phyloP scores from a whole-genome alignment of 2,329 filamentous ascomycete genomes.

The Fusarium musae region DNA sequence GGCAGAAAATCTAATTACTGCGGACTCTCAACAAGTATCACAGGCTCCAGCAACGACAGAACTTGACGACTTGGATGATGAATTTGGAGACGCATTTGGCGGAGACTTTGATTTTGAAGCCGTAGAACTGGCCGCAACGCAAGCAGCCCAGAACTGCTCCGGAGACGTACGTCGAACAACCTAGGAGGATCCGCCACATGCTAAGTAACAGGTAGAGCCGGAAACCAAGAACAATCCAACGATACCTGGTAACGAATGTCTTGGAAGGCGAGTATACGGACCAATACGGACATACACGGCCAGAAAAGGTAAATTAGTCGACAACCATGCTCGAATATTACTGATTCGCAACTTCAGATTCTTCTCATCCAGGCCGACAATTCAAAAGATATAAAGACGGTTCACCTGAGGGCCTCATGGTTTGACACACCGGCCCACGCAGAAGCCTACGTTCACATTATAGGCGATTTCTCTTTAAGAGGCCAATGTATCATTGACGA shows the following conservation, averaged over 20 bases:
- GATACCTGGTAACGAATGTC: constrained; percentile 83
- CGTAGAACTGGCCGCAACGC: constrained; percentile 77
- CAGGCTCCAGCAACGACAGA: constrained; percentile 12
- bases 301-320: constrained; percentile 75
- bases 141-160: constrained; percentile 61
- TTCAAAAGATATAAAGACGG: constrained; percentile 70
- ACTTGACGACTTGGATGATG: constrained; percentile 42
- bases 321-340: neutral
- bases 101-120: constrained; percentile 85
- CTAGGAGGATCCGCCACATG: constrained; percentile 49
- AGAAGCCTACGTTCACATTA: constrained; percentile 85
- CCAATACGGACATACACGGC: constrained; percentile 66
- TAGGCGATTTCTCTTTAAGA: constrained; percentile 76
- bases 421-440: constrained; percentile 79
- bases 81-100: constrained; percentile 61
- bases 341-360: constrained; percentile 62
- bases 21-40: constrained; percentile 34
- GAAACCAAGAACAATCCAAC: constrained; percentile 81
- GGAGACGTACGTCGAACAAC: constrained; percentile 53
- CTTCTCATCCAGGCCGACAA: constrained; percentile 85
- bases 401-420: constrained; percentile 89
- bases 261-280: constrained; percentile 75
- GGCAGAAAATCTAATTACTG: constrained; percentile 51
- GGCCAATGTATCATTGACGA: constrained; percentile 88
- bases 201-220: constrained; percentile 76